Evolutionary conservation across 2,329 filamentous ascomycete species (phyloP), one percentile per base, ranked within the genome.

Genomic region (Lachnellula cervina): DNA sequence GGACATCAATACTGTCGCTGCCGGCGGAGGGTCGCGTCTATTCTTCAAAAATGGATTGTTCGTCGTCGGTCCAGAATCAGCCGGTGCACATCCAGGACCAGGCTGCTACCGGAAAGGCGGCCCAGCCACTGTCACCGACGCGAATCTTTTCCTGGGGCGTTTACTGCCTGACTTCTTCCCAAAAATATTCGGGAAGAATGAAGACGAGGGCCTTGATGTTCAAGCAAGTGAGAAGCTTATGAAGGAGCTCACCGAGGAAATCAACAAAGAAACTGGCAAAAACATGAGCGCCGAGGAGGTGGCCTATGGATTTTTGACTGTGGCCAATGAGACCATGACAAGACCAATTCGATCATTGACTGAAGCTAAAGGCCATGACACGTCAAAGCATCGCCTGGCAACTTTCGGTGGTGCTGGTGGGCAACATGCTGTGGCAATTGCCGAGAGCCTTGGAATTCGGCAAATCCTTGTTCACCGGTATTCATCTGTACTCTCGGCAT

Each of bases 1-100:
- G 0, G 91, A 96, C 67, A 96, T 96, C 74, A 96, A 96, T 71
- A 97, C 92, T 0, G 92, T 97, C 1, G 92, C 92, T 5, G 92
- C 92, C 2, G 92, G 92, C 47, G 92, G 92, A 60, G 90, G 90
- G 6, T 93, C 88, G 0, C 79, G 87, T 32, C 77, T 97, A 3
- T 94, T 95, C 72, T 96, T 90, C 80, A 84, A 83, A 59, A 96
- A 96, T 61, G 91, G 92, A 0, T 76, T 97, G 0, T 96, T 97
- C 62, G 88, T 92, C 0, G 91, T 96, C 3, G 92, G 92, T 0
- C 92, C 92, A 0, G 90, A 96, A 68, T 94, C 89, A 6, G 92
- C 91, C 1, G 87, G 89, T 32, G 91, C 92, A 2, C 90, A 96
- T 65, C 92, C 92, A 0, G 92, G 92, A 0, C 92, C 92, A 9